phyloP scores from a whole-genome alignment of 495 filamentous ascomycete species.

The Neurospora intermedia region DNA sequence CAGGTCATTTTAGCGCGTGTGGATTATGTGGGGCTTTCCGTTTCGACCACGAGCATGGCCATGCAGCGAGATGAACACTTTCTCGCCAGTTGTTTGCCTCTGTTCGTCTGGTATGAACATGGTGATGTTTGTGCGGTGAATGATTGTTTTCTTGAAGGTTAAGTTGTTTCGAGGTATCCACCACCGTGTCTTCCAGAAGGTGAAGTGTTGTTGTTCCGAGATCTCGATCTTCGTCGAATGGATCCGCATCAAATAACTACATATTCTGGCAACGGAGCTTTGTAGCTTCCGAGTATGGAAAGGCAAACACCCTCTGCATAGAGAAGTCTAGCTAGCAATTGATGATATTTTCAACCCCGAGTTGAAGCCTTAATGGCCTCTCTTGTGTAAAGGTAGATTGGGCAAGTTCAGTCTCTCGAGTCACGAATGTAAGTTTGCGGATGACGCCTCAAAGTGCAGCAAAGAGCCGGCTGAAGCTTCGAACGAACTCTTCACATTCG shows the following conservation, averaged over 20 bases:
- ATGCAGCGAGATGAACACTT: neutral
- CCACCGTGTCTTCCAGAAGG: neutral
- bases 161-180: neutral
- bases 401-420: neutral
- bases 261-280: neutral
- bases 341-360: neutral
- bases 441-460: neutral
- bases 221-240: neutral
- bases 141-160: too few relatives aligned
- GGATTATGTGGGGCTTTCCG: neutral
- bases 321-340: too few relatives aligned
- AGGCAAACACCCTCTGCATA: too few relatives aligned
- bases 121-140: neutral
- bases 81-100: neutral
- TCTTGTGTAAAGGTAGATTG: neutral
- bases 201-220: neutral
- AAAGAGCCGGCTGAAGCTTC: neutral
- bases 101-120: neutral
- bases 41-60: neutral
- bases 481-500: neutral
- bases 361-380: neutral
- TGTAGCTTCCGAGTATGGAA: neutral
- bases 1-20: neutral
- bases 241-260: neutral
- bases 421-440: neutral